phyloP scores from a whole-genome alignment of 768 basidiomycete genomes.

The Psilocybe azurescens region DNA sequence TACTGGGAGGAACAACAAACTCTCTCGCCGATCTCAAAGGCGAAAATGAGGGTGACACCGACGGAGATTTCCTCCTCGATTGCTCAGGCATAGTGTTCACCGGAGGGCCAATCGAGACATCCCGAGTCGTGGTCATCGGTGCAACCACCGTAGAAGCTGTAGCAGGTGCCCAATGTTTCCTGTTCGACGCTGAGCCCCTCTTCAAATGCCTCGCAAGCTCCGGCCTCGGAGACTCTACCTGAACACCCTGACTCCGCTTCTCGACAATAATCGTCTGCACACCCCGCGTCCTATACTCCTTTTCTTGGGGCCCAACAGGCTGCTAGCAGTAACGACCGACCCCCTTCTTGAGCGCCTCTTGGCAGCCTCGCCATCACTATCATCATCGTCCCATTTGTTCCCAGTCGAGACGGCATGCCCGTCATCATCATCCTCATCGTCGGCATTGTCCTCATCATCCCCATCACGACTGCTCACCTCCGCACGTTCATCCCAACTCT shows the following conservation, averaged over 20 bases:
- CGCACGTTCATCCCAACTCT: conserved; percentile 56
- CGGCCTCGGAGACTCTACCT: conserved; percentile 47
- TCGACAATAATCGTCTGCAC: conserved; percentile 71
- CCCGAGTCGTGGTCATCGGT: conserved; percentile 27
- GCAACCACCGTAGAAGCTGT: conserved; percentile 26
- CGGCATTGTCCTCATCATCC: conserved; percentile 79
- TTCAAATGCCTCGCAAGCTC: conserved; percentile 17
- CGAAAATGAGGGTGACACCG: conserved; percentile 26
- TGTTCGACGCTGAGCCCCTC: conserved; percentile 22
- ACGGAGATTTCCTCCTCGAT: conserved; percentile 21
- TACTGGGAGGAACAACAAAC: conserved; percentile 25
- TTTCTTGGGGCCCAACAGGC: conserved; percentile 50
- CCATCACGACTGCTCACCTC: conserved; percentile 83
- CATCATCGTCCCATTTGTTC: conserved; percentile 37
- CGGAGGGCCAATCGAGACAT: conserved; percentile 28
- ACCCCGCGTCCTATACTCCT: conserved; percentile 67
- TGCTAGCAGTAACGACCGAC: conserved; percentile 39
- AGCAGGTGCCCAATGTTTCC: conserved; percentile 36
- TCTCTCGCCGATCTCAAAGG: conserved; percentile 31
- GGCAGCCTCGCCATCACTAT: conserved; percentile 40
- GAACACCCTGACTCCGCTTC: conserved; percentile 60
- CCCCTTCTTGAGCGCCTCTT: conserved; percentile 38
- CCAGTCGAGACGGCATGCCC: conserved; percentile 37
- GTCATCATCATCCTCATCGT: conserved; percentile 53
- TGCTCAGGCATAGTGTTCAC: conserved; percentile 18